Conservation (phyloP, 352 stramenopile species). For the Bremia lactucae region DNA sequence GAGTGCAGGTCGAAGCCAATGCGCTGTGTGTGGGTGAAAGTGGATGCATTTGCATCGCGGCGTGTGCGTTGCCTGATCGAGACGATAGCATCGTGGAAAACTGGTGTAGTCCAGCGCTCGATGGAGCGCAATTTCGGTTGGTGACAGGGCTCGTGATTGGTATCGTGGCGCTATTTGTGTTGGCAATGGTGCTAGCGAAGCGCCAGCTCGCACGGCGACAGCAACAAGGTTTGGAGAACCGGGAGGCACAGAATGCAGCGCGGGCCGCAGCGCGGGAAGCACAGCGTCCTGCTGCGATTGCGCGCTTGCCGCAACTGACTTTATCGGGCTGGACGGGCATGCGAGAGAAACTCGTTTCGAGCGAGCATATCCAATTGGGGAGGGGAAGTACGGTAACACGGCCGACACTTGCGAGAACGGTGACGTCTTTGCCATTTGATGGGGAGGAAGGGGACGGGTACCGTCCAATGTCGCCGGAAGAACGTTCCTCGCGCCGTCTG, state of each 20-base stretch:
- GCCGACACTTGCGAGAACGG: constrained; percentile 11
- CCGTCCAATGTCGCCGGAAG: constrained; percentile 21
- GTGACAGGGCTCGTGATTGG: constrained; percentile 15
- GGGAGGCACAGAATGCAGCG: constrained; percentile 3
- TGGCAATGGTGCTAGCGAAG: constrained; percentile 13
- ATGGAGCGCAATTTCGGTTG: constrained; percentile 16
- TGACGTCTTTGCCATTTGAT: constrained; percentile 5
- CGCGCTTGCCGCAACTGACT: constrained; percentile 23
- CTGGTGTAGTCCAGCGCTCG: constrained; percentile 17
- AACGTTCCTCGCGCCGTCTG: constrained; percentile 9
- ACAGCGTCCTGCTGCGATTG: constrained; percentile 6
- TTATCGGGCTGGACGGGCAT: constrained; percentile 41
- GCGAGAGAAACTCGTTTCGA: constrained; percentile 35
- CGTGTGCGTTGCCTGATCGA: constrained; percentile 22
- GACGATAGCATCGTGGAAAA: constrained; percentile 16
- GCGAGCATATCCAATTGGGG: constrained; percentile 13
- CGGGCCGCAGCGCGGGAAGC: constrained; percentile 6
- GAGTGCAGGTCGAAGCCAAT: constrained; percentile 5
- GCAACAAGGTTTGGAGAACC: constrained; percentile 6
- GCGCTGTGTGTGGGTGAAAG: constrained; percentile 20
- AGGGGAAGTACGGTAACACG: background rate
- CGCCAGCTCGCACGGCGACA: constrained; percentile 12
- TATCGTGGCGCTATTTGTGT: constrained; percentile 19
- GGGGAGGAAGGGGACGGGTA: constrained; percentile 35
- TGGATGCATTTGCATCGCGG: constrained; percentile 35